Evolutionary conservation across 2,329 filamentous ascomycete genomes (phyloP), one percentile per base, ranked within the genome.

Genomic region (Monosporascus sp.): DNA sequence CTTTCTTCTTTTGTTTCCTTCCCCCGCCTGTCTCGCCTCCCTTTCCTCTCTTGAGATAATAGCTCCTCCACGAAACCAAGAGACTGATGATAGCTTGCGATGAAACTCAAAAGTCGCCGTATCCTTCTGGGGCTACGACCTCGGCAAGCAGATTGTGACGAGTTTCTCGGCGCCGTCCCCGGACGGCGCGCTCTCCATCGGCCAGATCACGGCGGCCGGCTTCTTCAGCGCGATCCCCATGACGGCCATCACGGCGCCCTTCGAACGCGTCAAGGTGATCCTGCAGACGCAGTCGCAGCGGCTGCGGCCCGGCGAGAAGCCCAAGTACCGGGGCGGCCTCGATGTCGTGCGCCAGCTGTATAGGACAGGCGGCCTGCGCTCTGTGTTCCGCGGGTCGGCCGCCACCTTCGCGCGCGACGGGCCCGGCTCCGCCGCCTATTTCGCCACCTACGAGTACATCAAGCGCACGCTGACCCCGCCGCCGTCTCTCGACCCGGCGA

Each of bases 161-260:
- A 78, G 74, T 57, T 73, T 88, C 61, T 86, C 86, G 36, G 79
- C 81, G 17, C 84, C 86, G 54, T 79, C 77, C 22, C 84, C 87
- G 51, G 77, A 85, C 61, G 84, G 90, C 71, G 77, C 82, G 50
- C 90, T 90, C 75, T 85, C 86, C 55, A 91, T 97, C 67, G 88
- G 79, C 44, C 94, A 99, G 73, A 86, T 95, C 73, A 94, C 90
- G 36, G 83, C 90, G 37, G 94, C 94, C 16, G 94, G 94, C 59
- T 97, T 97, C 84, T 95, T 99, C 83, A 96, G 90, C 68, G 94
- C 94, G 56, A 88, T 99, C 56, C 94, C 94, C 66, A 96, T 96
- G 91, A 99, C 94, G 4, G 75, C 90, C 73, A 97, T 99, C 76
- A 97, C 94, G n/a, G 94, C 94, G 5, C 94, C 94, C 56, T 97